phyloP scores from a whole-genome alignment of 108 stramenopile genomes.

The Fistulifera solaris region DNA sequence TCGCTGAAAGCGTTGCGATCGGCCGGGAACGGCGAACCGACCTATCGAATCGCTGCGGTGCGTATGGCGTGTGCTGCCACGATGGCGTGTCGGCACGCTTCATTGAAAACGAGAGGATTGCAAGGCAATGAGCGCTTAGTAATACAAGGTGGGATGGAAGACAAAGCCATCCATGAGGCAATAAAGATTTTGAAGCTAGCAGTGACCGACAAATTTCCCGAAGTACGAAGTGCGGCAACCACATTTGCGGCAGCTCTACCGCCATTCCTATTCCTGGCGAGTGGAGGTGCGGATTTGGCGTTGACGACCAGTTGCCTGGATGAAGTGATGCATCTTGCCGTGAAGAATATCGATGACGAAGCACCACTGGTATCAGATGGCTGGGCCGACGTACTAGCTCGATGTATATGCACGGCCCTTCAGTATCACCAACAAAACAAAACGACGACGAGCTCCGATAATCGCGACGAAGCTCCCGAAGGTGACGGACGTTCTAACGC shows the following conservation, averaged over 20 bases:
- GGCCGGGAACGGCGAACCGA: constrained; percentile 58
- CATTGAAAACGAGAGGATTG: constrained; percentile 16
- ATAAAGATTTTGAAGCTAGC: constrained; percentile 61
- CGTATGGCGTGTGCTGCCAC: constrained; percentile 40
- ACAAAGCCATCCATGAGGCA: constrained; percentile 48
- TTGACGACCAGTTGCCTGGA: constrained; percentile 29
- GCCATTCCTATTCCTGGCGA: constrained; percentile 42
- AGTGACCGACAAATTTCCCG: constrained; percentile 56
- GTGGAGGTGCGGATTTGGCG: constrained; percentile 7
- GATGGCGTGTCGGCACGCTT: constrained; percentile 49
- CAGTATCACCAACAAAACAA: constrained; percentile 32
- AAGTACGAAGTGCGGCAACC: constrained; percentile 58
- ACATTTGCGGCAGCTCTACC: constrained; percentile 44
- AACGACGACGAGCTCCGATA: constrained; percentile 2
- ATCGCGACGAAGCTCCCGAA: constrained; percentile 13
- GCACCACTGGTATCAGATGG: constrained; percentile 43
- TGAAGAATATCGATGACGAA: constrained; percentile 76
- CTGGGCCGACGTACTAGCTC: constrained; percentile 67
- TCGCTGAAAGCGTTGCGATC: constrained; percentile 57
- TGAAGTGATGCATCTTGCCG: constrained; percentile 54
- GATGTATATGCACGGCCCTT: constrained; percentile 61
- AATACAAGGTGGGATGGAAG: constrained; percentile 60
- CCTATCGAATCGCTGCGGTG: constrained; percentile 59
- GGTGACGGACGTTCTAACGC: background rate
- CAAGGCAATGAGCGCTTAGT: constrained; percentile 27